phyloP scores from a whole-genome alignment of 306 rosid species.

The Rosa lucieae region DNA sequence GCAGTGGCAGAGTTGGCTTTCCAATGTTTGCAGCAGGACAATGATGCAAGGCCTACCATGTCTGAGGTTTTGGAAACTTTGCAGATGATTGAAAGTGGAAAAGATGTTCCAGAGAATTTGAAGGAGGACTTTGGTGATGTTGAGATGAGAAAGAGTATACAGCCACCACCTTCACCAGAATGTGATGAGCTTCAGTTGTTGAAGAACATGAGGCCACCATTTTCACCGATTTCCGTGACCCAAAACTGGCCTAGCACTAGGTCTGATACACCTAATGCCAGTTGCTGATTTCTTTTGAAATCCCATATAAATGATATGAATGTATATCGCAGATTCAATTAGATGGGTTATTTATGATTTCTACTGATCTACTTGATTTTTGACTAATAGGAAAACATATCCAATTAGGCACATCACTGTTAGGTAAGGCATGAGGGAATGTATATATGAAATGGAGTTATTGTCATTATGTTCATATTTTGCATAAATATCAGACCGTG shows the following conservation, averaged over 20 bases:
- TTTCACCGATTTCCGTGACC: conserved; percentile 45
- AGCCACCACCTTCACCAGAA: conserved; percentile 22
- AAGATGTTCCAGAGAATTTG: conserved; percentile 24
- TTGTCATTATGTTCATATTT: neutral
- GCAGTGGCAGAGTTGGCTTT: conserved; percentile 67
- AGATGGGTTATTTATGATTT: conserved; percentile 7
- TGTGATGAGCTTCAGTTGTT: conserved; percentile 4
- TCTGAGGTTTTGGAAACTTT: conserved; percentile 49
- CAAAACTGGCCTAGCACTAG: conserved; percentile 40
- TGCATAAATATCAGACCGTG: neutral
- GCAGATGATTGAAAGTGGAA: conserved; percentile 38
- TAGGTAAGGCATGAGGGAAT: conserved; percentile 3
- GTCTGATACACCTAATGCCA: conserved; percentile 34
- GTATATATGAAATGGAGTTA: conserved; percentile 5
- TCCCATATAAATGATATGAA: neutral
- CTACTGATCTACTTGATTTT: neutral
- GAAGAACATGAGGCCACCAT: neutral
- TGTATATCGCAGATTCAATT: neutral
- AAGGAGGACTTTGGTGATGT: conserved; percentile 16
- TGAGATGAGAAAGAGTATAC: conserved; percentile 7
- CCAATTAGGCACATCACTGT: conserved; percentile 6
- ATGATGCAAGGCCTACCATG: conserved; percentile 73
- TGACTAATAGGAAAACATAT: neutral
- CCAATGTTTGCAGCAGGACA: conserved; percentile 64
- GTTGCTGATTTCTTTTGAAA: conserved; percentile 20